Base-by-base conservation (phyloP, 371 early-diverging fungal genomes). In the Phascolomyces articulosus region DNA sequence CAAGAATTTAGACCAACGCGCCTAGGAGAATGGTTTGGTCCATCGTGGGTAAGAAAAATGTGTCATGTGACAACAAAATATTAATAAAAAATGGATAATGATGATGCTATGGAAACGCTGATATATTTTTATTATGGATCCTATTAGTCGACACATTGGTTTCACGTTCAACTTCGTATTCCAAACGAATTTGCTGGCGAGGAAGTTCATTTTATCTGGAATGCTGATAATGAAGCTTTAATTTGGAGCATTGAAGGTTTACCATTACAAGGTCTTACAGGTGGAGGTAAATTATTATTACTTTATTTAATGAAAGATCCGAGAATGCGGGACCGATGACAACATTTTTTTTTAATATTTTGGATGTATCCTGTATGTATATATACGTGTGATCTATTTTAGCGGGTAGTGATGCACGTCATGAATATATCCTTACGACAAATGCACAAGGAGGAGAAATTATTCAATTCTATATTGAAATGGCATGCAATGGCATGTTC, bases 401-500 rank as follows among this genome's bases (percentile, higher is more conserved):
- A 79, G 80, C 75, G 47, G 85, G 87, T 15, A 77, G 77, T 41
- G 83, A 86, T 66, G 87, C 88, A 24, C 91, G 95, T 41, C 86
- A 90, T 38, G 96, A 97, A 53, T 94, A 87, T 75, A 67, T 85
- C 20, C 67, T 98, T 20, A 83, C 91, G 1, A 71, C 81, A 16
- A 78, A 83, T 40, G 92, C 92, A 4, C 73, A 69, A 16, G 84
- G 83, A 20, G 91, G 88, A 0, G 91, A 93, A 60, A 74, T 71
- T 18, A 82, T 87, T 48, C 78, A 86, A 16, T 86, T 96, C 55
- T 95, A 90, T 69, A 77, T 97, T 51, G 98, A 97, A 64, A 87
- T 93, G 54, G 96, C 96, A 4, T 95, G 96, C 73, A 98, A 98
- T 75, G 93, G 93, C 27, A 85, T 97, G 89, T 96, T 95, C 82